These are phyloP conservation scores for Deinandra increscens DNA, from an alignment of 129 eudicot genomes.

Conservation along the genomic window DNA sequence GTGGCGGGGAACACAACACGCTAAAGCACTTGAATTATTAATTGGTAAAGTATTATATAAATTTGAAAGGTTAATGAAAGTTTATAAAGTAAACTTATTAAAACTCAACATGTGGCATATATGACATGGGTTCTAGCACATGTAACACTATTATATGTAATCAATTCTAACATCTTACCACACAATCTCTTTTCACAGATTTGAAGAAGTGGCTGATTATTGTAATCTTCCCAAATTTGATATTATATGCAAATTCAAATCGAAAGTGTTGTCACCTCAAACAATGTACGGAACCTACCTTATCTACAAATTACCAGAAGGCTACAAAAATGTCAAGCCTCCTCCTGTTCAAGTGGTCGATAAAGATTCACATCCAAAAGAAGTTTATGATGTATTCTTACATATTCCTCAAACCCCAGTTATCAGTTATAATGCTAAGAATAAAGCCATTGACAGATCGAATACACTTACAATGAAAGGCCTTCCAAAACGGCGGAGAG, in stretches of 20 bases:
- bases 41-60: too few relatives aligned
- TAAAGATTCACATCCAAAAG: neutral
- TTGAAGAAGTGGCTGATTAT: neutral
- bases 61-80: too few relatives aligned
- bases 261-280: neutral
- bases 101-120: too few relatives aligned
- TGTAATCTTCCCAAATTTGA: too few relatives aligned
- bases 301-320: neutral
- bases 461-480: neutral
- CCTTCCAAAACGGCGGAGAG: neutral
- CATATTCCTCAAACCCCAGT: neutral
- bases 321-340: neutral
- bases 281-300: neutral
- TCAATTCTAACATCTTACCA: too few relatives aligned
- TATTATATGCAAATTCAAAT: neutral
- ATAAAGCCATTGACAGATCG: neutral
- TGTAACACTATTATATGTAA: too few relatives aligned
- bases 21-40: too few relatives aligned
- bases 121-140: too few relatives aligned
- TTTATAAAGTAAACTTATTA: too few relatives aligned
- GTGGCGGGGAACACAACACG: too few relatives aligned
- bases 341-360: neutral
- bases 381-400: neutral
- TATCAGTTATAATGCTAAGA: neutral
- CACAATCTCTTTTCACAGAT: constrained; percentile 9